These are phyloP conservation scores for Botrytis galanthina DNA, from an alignment of 2,329 filamentous ascomycete genomes.

Conservation along the genomic window DNA sequence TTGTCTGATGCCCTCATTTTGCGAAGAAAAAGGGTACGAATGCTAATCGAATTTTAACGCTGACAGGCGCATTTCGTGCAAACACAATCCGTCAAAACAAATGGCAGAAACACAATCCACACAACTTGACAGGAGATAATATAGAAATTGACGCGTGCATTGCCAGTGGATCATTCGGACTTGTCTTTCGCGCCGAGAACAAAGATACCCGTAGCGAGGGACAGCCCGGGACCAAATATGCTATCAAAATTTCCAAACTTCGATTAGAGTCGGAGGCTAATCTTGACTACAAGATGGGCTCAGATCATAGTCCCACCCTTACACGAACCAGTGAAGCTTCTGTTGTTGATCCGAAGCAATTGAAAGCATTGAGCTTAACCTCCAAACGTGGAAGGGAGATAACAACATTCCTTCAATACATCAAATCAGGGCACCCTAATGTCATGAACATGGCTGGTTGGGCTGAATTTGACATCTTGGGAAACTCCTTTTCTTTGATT, in stretches of 20 bases:
- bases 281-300: background rate
- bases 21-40: background rate
- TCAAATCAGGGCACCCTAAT: constrained; percentile 3
- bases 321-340: constrained; percentile 3
- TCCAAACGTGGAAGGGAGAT: constrained; percentile 1
- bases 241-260: background rate
- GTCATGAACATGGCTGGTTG: background rate
- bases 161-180: constrained; percentile 1
- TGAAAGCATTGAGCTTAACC: background rate
- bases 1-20: background rate
- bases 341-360: background rate
- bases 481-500: background rate
- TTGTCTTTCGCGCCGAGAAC: constrained; percentile 9
- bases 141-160: constrained; percentile 4
- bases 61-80: background rate
- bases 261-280: background rate
- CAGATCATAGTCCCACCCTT: constrained; percentile 2
- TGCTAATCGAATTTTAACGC: background rate
- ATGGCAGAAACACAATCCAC: background rate
- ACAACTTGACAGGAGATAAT: constrained; percentile 3
- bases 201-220: background rate
- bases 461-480: background rate
- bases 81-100: constrained; percentile 5
- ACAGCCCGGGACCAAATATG: background rate
- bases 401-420: background rate